Evolutionary conservation across 345 rosid genomes (phyloP).

Genomic region (Camelina hispida): DNA sequence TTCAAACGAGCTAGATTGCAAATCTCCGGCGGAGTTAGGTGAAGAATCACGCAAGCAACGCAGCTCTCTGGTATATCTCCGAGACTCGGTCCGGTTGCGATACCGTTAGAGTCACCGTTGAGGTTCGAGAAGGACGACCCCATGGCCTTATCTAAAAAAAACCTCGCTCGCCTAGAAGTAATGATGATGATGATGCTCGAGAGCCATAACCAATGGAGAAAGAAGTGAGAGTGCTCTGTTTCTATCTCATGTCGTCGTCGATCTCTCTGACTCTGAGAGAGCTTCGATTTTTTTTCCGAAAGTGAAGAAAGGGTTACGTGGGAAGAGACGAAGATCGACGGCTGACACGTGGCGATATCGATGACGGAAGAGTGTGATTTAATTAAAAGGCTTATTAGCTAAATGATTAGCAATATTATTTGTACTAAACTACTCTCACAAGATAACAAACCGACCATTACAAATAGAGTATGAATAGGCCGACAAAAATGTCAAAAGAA

Average conservation of each 20-base stretch:
- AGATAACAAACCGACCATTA: too few relatives aligned
- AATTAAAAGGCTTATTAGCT: background rate
- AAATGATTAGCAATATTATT: background rate
- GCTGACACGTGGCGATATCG: background rate
- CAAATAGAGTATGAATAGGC: background rate
- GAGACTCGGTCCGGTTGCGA: constrained; percentile 59
- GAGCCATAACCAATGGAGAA: constrained; percentile 23
- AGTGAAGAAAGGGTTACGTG: background rate
- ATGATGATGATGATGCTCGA: background rate
- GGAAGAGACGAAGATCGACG: background rate
- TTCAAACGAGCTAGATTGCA: constrained; percentile 86
- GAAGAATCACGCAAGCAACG: constrained; percentile 80
- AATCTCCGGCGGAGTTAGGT: constrained; percentile 91
- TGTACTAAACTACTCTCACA: too few relatives aligned
- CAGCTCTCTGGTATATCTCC: constrained; percentile 97
- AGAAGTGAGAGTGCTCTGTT: background rate
- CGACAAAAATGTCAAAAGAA: background rate
- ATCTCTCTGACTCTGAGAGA: background rate
- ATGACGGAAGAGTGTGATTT: background rate
- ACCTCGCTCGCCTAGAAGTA: background rate
- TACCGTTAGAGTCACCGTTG: constrained; percentile 58
- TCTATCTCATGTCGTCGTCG: constrained; percentile 6
- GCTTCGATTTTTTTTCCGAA: background rate
- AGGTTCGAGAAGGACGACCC: constrained; percentile 80
- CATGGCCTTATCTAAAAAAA: constrained; percentile 49